phyloP scores from a whole-genome alignment of 441 rosid genomes.

The Eutrema salsugineum region DNA sequence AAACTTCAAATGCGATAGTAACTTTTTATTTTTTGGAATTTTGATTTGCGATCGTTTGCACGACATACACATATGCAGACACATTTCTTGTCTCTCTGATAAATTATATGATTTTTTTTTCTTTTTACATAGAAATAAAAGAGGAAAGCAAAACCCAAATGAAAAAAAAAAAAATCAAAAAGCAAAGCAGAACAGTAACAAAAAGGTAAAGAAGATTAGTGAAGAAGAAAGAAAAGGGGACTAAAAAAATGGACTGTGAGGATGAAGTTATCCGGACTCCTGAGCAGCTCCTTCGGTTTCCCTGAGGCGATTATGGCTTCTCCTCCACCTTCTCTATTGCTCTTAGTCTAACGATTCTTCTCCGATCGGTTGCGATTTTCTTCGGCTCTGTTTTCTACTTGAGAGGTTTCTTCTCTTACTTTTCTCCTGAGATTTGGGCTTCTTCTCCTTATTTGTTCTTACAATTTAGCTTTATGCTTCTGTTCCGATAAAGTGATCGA shows the following conservation, averaged over 20 bases:
- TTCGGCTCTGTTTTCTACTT: not conserved
- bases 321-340: not conserved
- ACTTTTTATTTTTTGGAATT: too few relatives aligned
- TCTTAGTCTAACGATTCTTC: constrained; percentile 11
- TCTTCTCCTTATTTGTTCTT: not conserved
- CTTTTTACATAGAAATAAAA: too few relatives aligned
- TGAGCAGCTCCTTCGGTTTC: not conserved
- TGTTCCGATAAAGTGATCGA: not conserved
- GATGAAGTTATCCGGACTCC: not conserved
- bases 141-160: too few relatives aligned
- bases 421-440: constrained; percentile 16
- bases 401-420: constrained; percentile 19
- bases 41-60: too few relatives aligned
- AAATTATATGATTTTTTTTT: too few relatives aligned
- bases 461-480: not conserved
- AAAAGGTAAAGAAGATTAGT: not conserved
- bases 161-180: too few relatives aligned
- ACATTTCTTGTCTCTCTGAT: too few relatives aligned
- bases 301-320: constrained; percentile 12
- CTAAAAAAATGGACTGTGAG: not conserved
- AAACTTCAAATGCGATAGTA: too few relatives aligned
- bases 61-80: too few relatives aligned
- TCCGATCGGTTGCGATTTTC: not conserved
- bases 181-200: not conserved
- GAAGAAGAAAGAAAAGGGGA: not conserved